These are phyloP conservation scores for Paramarasmius palmivorus DNA, from an alignment of 1,284 basidiomycete genomes.

Conservation along the genomic window DNA sequence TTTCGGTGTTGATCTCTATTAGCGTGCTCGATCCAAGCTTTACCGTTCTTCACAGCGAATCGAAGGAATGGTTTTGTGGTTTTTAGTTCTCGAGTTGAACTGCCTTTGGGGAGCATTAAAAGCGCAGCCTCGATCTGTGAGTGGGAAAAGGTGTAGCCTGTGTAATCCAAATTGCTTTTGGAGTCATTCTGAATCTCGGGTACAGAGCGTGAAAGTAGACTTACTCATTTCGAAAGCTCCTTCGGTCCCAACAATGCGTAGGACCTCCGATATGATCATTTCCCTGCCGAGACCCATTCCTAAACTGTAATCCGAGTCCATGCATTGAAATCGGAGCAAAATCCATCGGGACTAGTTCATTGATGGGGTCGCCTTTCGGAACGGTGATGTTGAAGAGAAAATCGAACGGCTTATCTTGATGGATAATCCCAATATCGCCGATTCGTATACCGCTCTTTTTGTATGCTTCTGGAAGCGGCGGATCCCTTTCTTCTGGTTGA, in stretches of 20 bases:
- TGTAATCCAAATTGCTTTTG: too few relatives aligned
- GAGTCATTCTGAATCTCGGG: too few relatives aligned
- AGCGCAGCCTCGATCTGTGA: conserved; percentile 8
- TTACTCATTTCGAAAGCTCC: background rate
- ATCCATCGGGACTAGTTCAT: conserved; percentile 14
- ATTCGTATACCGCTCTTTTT: conserved; percentile 26
- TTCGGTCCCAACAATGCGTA: background rate
- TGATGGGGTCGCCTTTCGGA: conserved; percentile 18
- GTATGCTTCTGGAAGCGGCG: conserved; percentile 20
- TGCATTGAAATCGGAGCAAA: conserved; percentile 7
- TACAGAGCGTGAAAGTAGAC: too few relatives aligned
- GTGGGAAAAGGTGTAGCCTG: conserved; percentile 6
- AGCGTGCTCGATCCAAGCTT: conserved; percentile 11
- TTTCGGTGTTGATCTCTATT: conserved; percentile 4
- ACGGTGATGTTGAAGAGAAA: conserved; percentile 35
- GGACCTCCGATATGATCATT: conserved; percentile 6
- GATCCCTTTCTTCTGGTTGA: conserved; percentile 23
- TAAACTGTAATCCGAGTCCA: too few relatives aligned
- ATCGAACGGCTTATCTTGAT: conserved; percentile 29
- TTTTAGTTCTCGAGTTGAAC: background rate
- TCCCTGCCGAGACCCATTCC: conserved; percentile 8
- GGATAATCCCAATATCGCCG: conserved; percentile 31
- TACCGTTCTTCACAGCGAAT: conserved; percentile 5
- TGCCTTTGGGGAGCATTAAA: conserved; percentile 12
- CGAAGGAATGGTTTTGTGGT: conserved; percentile 4